Evolutionary conservation across 2,329 filamentous ascomycete species (phyloP).

Genomic region (Venturia carpophila): DNA sequence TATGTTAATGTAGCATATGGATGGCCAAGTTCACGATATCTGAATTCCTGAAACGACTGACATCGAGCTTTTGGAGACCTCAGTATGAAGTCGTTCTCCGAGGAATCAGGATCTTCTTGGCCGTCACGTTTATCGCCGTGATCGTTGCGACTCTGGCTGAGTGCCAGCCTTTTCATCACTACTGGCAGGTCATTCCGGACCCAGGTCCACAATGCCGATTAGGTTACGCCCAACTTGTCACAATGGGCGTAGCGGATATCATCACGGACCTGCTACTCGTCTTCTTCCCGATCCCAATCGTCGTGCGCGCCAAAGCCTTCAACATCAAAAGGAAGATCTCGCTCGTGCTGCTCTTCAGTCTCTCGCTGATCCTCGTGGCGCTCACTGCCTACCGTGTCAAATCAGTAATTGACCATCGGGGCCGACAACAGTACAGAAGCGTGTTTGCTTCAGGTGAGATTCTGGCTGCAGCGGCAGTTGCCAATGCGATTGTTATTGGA

Average conservation of each 20-base stretch:
- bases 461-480: conserved; percentile 75
- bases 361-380: conserved; percentile 71
- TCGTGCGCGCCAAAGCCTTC: conserved; percentile 66
- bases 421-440: conserved; percentile 78
- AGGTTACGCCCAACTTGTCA: conserved; percentile 78
- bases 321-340: conserved; percentile 67
- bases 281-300: conserved; percentile 81
- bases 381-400: conserved; percentile 78
- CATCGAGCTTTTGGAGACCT: conserved; percentile 70
- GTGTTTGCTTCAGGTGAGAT: conserved; percentile 86
- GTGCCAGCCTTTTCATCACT: conserved; percentile 54
- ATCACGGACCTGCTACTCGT: conserved; percentile 83
- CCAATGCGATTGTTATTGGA: conserved; percentile 82
- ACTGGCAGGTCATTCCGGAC: conserved; percentile 59
- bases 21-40: conserved; percentile 82
- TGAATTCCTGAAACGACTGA: conserved; percentile 84
- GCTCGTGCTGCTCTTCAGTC: conserved; percentile 71
- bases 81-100: conserved; percentile 65
- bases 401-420: conserved; percentile 60
- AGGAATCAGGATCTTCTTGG: conserved; percentile 65
- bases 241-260: conserved; percentile 83
- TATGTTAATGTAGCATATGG: conserved; percentile 62
- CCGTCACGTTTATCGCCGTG: conserved; percentile 71
- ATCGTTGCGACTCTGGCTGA: conserved; percentile 75
- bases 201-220: conserved; percentile 79